phyloP scores from a whole-genome alignment of 148 eudicot genomes.

The Silene conica region DNA sequence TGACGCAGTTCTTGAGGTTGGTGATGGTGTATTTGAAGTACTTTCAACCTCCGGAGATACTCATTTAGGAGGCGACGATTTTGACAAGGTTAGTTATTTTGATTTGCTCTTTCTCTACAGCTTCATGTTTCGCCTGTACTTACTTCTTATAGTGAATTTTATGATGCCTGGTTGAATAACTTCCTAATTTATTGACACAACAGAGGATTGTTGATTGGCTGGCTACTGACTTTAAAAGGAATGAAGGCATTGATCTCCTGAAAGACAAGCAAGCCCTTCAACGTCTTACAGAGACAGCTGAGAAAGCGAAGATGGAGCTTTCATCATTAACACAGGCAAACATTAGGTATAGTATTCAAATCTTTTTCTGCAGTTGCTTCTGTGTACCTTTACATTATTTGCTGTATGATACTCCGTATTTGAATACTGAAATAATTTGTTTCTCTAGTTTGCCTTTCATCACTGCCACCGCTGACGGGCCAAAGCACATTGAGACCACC shows the following conservation, averaged over 20 bases:
- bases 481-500: constrained; percentile 94
- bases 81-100: constrained; percentile 63
- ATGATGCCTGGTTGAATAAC: too few relatives aligned
- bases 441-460: constrained; percentile 79
- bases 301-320: constrained; percentile 97
- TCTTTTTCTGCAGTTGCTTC: background rate
- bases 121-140: background rate
- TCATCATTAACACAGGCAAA: constrained; percentile 88
- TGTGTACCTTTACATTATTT: background rate
- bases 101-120: background rate
- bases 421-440: constrained; percentile 7
- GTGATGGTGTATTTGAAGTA: constrained; percentile 98
- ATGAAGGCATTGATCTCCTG: constrained; percentile 89
- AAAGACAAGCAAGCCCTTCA: constrained; percentile 99
- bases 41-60: constrained; percentile 98
- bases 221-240: constrained; percentile 65
- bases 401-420: background rate
- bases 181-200: background rate
- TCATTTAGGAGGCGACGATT: constrained; percentile 97
- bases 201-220: constrained; percentile 99
- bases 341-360: constrained; percentile 49
- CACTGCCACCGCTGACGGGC: constrained; percentile 96
- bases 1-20: constrained; percentile 85
- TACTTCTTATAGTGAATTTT: background rate
- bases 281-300: constrained; percentile 91